These are phyloP conservation scores for Prunus yedoensis DNA, from an alignment of 331 rosid genomes.

Conservation along the genomic window DNA sequence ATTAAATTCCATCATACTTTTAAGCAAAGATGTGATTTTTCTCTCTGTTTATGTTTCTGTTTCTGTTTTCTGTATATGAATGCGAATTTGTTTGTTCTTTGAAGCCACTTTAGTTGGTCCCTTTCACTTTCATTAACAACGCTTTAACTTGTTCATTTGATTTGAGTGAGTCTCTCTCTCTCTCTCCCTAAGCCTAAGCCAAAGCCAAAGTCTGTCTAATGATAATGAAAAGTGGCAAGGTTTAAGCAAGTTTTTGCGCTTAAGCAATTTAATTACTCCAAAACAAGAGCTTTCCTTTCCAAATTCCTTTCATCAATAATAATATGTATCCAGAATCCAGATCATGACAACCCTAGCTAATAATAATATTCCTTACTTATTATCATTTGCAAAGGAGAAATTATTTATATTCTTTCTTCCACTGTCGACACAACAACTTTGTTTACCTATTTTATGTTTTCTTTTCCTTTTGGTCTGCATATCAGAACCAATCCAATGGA, in stretches of 20 bases:
- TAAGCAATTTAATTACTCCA: slow-evolving; percentile 58
- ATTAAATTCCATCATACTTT: neutral
- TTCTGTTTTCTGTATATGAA: neutral
- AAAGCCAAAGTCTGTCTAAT: too few species aligned
- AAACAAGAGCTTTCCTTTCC: slow-evolving; percentile 39
- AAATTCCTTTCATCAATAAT: too few species aligned
- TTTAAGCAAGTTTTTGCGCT: slow-evolving; percentile 66
- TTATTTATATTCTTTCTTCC: too few species aligned
- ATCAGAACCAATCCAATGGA: neutral
- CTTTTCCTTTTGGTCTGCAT: too few species aligned
- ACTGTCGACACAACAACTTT: too few species aligned
- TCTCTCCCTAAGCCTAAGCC: too few species aligned
- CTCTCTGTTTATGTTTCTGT: neutral
- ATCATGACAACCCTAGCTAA: slow-evolving; percentile 27
- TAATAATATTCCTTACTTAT: neutral
- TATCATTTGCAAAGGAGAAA: slow-evolving; percentile 11
- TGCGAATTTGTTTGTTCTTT: slow-evolving; percentile 45
- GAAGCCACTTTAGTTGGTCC: slow-evolving; percentile 66
- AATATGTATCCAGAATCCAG: slow-evolving; percentile 18
- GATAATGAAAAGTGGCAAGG: slow-evolving; percentile 7
- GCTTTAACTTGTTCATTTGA: too few species aligned
- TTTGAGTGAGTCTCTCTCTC: too few species aligned
- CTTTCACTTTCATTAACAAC: slow-evolving; percentile 25
- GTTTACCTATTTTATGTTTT: neutral
- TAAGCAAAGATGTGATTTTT: slow-evolving; percentile 6